Evolutionary conservation across 495 filamentous ascomycete species (phyloP).

Genomic region (Collariella sp.): DNA sequence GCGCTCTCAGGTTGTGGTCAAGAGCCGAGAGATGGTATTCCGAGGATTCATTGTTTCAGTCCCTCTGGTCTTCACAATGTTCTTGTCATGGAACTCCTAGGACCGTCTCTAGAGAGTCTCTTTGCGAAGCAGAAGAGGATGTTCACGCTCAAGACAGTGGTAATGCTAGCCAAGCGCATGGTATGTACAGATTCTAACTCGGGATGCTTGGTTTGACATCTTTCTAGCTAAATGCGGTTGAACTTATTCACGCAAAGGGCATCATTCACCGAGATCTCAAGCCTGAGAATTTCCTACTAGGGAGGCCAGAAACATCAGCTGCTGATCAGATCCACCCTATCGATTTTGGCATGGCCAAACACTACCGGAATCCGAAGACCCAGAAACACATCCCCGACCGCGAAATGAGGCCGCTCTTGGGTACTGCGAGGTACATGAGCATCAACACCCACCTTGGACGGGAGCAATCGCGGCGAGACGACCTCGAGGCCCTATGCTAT

Average conservation of each 20-base stretch:
- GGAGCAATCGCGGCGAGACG: constrained; percentile 93
- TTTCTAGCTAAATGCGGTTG: constrained; percentile 73
- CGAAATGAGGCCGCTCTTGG: constrained; percentile 93
- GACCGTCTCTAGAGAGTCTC: constrained; percentile 91
- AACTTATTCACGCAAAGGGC: constrained; percentile 99
- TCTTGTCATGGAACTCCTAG: constrained; percentile 94
- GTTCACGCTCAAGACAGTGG: constrained; percentile 94
- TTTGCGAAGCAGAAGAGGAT: constrained; percentile 96
- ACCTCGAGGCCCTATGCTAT: constrained; percentile 91
- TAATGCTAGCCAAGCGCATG: constrained; percentile 99
- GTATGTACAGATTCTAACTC: constrained; percentile 42
- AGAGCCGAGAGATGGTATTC: constrained; percentile 98
- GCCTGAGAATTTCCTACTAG: constrained; percentile 98
- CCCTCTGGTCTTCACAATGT: constrained; percentile 99
- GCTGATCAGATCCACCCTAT: constrained; percentile 98
- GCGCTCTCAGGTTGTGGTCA: constrained; percentile 97
- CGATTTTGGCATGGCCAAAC: constrained; percentile 99
- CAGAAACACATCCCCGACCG: constrained; percentile 99
- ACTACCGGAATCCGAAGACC: constrained; percentile 97
- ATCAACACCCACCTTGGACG: constrained; percentile 98
- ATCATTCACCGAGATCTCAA: constrained; percentile 99
- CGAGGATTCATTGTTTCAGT: constrained; percentile 99
- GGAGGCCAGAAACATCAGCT: constrained; percentile 80
- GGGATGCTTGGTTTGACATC: constrained; percentile 1
- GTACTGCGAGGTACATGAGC: constrained; percentile 97